Conservation (phyloP, 352 stramenopile genomes). For the Phytophthora foliorum region DNA sequence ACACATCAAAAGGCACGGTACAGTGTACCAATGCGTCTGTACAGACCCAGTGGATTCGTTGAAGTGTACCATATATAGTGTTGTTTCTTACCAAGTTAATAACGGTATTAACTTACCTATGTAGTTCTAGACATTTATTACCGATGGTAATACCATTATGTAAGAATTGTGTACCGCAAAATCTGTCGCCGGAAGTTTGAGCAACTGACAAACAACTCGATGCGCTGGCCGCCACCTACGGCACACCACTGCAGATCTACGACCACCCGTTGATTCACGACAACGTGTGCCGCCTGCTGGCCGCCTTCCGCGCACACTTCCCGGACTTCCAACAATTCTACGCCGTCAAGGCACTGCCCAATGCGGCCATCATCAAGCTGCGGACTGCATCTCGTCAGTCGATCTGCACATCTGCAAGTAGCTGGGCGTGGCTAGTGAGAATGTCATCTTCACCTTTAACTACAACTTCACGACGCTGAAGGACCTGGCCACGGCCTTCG, state of each 20-base stretch:
- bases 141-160: too few species aligned
- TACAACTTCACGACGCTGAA: constrained; percentile 88
- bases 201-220: too few species aligned
- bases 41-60: too few species aligned
- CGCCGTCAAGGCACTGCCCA: constrained; percentile 91
- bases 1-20: too few species aligned
- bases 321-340: constrained; percentile 91
- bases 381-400: constrained; percentile 88
- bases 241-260: constrained; percentile 91
- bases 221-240: constrained; percentile 77
- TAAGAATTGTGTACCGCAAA: too few species aligned
- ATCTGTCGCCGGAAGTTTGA: too few species aligned
- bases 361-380: constrained; percentile 89
- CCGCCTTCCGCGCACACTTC: constrained; percentile 79
- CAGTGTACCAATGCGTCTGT: too few species aligned
- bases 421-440: constrained; percentile 76
- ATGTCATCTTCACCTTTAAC: constrained; percentile 92
- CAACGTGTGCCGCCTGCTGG: constrained; percentile 75
- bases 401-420: constrained; percentile 85
- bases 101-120: too few species aligned
- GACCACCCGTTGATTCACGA: constrained; percentile 86
- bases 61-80: too few species aligned
- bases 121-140: too few species aligned
- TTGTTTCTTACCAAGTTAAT: too few species aligned
- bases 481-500: constrained; percentile 77